Base-by-base conservation (phyloP, 1,139 yeast species). In the Magnusiomyces suaveolens region DNA sequence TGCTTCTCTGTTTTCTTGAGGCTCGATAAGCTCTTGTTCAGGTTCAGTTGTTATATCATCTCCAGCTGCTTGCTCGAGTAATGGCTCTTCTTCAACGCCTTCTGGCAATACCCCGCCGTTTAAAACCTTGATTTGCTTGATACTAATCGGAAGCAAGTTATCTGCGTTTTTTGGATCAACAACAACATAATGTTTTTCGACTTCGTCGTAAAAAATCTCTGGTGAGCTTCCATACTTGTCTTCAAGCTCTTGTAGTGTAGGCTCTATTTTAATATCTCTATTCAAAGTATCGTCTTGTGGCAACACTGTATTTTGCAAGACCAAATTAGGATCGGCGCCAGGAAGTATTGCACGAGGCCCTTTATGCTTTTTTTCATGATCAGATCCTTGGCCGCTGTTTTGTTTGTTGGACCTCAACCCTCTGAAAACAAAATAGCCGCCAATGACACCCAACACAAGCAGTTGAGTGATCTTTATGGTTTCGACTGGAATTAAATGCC, bases 71-170 rank as follows among this genome's bases (percentile, higher is more conserved):
- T 36, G 41, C 18, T 36, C 41, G 18, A n/a, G 16, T 18, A 36
- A 16, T n/a, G 18, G 18, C 18, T 36, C 41, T 36, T 36, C 41
- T 10, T n/a, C 18, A 36, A 36, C 44, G 20, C 16, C 25, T 21
- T 41, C 44, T 4, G 44, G 44, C 20, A 41, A 41, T 10, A 41
- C 44, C 3, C 44, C 44, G 3, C 44, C 44, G 48, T 46, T 46
- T 6, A 46, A 18, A n/a, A n/a, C 16, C 23, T 29, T 46, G 38
- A 46, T n/a, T 21, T 46, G 38, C 14, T 46, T 38, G 18, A 32
- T 20, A 18, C 24, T 46, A 32, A 46, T 46, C 26, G 38, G 48
- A 32, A 32, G 26, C 38, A 46, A 26, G 16, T 16, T 26, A 2
- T 46, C 48, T 14, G 18, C 24, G 16, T 46, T 46, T 8, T 46